Conservation (phyloP, 257 asterid genomes). For the Cynanchum wilfordii region DNA sequence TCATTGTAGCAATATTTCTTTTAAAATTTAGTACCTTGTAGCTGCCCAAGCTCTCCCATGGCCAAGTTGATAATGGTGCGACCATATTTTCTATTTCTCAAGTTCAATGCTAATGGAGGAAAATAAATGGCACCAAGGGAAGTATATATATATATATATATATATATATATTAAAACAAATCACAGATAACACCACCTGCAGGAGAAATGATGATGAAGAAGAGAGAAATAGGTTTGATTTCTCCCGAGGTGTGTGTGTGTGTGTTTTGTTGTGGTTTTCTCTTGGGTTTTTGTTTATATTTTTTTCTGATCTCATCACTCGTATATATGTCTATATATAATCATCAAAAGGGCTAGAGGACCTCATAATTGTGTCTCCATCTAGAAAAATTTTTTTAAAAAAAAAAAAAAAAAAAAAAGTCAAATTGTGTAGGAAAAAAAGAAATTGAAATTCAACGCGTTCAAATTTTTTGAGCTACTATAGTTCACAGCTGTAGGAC, state of each 20-base stretch:
- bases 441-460: constrained; percentile 13
- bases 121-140: too few relatives aligned
- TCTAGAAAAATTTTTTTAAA: too few relatives aligned
- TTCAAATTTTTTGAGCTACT: neutral
- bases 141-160: too few relatives aligned
- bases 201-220: neutral
- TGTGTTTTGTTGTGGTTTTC: neutral
- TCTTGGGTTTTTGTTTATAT: too few relatives aligned
- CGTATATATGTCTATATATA: neutral
- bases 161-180: too few relatives aligned
- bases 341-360: neutral
- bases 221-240: neutral
- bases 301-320: too few relatives aligned
- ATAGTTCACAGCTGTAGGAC: constrained; percentile 18
- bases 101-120: neutral
- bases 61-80: constrained; percentile 63
- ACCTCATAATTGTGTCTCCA: too few relatives aligned
- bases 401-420: neutral
- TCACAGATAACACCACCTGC: neutral
- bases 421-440: neutral
- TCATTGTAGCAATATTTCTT: too few relatives aligned
- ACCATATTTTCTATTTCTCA: constrained; percentile 29
- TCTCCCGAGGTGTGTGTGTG: neutral
- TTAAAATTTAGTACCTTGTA: constrained; percentile 43
- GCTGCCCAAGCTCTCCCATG: constrained; percentile 66